Evolutionary conservation across 108 stramenopile species (phyloP).

Genomic region (Cyclotella atomus): DNA sequence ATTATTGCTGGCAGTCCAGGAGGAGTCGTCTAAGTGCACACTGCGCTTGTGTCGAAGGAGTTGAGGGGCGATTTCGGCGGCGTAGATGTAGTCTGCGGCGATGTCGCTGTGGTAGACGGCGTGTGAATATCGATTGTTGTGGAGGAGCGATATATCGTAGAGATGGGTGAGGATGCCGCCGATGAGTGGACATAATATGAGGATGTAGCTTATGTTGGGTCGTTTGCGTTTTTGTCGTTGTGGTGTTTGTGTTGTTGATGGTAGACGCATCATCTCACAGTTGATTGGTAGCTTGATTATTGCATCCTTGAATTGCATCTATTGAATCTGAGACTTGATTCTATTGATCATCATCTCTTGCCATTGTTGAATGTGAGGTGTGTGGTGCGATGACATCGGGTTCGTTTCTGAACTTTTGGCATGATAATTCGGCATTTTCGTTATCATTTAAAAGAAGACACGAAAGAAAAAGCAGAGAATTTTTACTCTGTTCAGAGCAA

Average conservation of each 20-base stretch:
- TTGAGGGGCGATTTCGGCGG: background rate
- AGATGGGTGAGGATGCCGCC: constrained; percentile 4
- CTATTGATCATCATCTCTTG: too few species aligned
- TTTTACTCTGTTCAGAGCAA: too few species aligned
- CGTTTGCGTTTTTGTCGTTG: too few species aligned
- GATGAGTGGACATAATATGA: background rate
- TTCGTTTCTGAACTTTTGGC: too few species aligned
- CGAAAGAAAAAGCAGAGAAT: too few species aligned
- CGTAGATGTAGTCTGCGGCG: background rate
- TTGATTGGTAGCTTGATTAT: background rate
- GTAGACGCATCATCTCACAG: background rate
- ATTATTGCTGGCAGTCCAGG: too few species aligned
- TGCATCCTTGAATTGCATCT: background rate
- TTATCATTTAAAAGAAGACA: too few species aligned
- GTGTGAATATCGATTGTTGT: background rate
- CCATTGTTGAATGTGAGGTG: too few species aligned
- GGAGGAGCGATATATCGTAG: background rate
- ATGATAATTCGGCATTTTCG: too few species aligned
- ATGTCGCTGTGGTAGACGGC: background rate
- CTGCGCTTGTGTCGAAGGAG: background rate
- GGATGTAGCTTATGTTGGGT: background rate
- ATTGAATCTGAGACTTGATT: constrained; percentile 1
- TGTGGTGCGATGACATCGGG: too few species aligned
- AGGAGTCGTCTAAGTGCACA: background rate
- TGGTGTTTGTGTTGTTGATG: background rate